Evolutionary conservation across 2,329 filamentous ascomycete species (phyloP).

Genomic region (Cryphonectria parasitica): DNA sequence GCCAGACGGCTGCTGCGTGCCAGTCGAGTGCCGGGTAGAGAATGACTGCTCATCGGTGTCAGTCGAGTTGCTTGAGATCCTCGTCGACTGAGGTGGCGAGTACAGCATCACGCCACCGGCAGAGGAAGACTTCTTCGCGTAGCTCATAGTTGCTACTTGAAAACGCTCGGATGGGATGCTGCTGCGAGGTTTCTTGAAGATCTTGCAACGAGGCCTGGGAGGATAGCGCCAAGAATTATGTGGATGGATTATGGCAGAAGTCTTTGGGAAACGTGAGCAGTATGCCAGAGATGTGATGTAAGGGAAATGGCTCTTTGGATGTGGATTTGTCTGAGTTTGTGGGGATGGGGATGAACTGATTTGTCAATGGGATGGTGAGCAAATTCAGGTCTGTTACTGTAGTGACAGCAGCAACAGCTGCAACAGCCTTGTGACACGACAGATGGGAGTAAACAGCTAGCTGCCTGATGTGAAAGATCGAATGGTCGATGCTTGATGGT

Average conservation of each 20-base stretch:
- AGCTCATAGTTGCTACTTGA: slow-evolving; percentile 18
- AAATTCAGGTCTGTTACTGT: background rate
- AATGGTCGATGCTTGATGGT: background rate
- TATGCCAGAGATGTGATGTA: slow-evolving; percentile 7
- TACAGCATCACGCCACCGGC: slow-evolving; percentile 3
- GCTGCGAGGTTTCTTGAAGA: background rate
- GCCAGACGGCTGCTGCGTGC: slow-evolving; percentile 1
- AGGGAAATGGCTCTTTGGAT: background rate
- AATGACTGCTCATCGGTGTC: slow-evolving; percentile 17
- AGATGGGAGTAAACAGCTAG: background rate
- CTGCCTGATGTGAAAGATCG: background rate
- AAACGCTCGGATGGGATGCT: background rate
- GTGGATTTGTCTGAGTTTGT: background rate
- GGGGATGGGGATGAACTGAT: background rate
- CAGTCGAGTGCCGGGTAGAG: slow-evolving; percentile 10
- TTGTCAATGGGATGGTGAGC: background rate
- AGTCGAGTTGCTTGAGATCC: slow-evolving; percentile 5
- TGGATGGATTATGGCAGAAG: background rate
- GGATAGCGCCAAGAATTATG: background rate
- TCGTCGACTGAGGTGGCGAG: slow-evolving; percentile 11
- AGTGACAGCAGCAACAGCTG: background rate
- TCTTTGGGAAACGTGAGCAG: background rate
- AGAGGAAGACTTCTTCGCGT: slow-evolving; percentile 8
- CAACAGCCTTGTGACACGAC: background rate
- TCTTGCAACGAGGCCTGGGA: background rate